Conservation (phyloP, 441 rosid species). For the Eruca vesicaria region DNA sequence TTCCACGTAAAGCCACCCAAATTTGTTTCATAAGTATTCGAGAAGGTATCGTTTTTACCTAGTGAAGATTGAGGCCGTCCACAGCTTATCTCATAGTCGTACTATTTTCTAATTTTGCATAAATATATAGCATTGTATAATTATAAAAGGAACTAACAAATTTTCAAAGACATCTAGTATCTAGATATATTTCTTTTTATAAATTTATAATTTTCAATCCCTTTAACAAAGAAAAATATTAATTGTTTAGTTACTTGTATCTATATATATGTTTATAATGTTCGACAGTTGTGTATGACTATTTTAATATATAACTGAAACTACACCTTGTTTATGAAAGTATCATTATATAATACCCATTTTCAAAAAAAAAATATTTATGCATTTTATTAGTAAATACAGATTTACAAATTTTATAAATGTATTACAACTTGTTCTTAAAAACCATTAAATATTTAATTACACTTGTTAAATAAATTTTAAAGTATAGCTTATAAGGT, state of each 20-base stretch:
- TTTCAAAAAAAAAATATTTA: background rate
- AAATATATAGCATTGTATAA: background rate
- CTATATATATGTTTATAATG: background rate
- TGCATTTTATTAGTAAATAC: background rate
- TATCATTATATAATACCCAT: background rate
- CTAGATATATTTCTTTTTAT: background rate
- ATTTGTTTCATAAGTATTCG: background rate
- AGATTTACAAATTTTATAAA: background rate
- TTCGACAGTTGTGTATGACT: background rate
- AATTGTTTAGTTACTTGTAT: background rate
- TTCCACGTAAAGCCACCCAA: constrained; percentile 15
- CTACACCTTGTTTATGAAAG: background rate
- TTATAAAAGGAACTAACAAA: background rate
- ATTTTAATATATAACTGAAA: background rate
- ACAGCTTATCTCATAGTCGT: background rate
- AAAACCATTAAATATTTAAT: background rate
- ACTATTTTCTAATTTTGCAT: background rate
- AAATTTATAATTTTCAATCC: too few relatives aligned
- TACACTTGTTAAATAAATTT: background rate
- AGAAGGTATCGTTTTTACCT: background rate
- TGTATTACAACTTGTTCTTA: background rate
- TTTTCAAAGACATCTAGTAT: background rate
- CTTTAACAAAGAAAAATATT: too few relatives aligned
- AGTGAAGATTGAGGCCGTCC: background rate
- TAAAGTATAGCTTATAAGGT: background rate